Evolutionary conservation across 2,329 filamentous ascomycete species (phyloP), one percentile per base, ranked within the genome.

Genomic region (Fusarium sp.): DNA sequence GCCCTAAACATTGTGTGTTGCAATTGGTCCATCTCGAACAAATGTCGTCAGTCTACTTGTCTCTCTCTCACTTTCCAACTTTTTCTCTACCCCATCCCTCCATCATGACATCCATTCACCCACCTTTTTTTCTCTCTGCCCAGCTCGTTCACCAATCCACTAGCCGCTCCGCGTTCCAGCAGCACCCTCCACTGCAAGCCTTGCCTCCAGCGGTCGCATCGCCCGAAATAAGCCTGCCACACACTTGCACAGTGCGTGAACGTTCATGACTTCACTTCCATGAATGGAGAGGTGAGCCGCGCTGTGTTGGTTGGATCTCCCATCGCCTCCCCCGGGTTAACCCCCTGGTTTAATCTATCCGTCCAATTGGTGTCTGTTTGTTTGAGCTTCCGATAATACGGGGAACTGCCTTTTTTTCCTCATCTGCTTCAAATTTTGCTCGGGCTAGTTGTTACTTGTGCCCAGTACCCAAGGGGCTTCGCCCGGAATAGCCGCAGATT

Each of bases 21-120:
- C 44, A 43, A 70, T 69, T 53, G 65, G 43, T 44, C n/a, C 33
- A 33, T 51, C 52, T 61, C 23, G 43, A 56, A 35, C 30, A 55
- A 62, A 62, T 61, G 56, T 56, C 65, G 43, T 62, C 55, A 53
- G 55, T 53, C 27, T 30, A 30, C 27, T 30, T 30, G 27, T 30
- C 58, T 37, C 51, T 23, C 56, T 47, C n/a, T 47, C 48, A 37
- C 35, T 37, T 53, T 32, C 52, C 27, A 32, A 44, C 20, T 45
- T 45, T 39, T 33, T 46, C 46, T 45, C 35, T 62, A 45, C 57
- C 56, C 65, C 67, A 59, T 71, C 58, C 66, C 58, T 60, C 67
- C 68, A 70, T 68, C 57, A 56, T 54, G 65, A 70, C 53, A 62
- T 68, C 68, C 68, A 63, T 71, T 53, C 67, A 54, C 57, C 67